phyloP scores from a whole-genome alignment of 768 basidiomycete genomes.

The Agaricus subrufescens region DNA sequence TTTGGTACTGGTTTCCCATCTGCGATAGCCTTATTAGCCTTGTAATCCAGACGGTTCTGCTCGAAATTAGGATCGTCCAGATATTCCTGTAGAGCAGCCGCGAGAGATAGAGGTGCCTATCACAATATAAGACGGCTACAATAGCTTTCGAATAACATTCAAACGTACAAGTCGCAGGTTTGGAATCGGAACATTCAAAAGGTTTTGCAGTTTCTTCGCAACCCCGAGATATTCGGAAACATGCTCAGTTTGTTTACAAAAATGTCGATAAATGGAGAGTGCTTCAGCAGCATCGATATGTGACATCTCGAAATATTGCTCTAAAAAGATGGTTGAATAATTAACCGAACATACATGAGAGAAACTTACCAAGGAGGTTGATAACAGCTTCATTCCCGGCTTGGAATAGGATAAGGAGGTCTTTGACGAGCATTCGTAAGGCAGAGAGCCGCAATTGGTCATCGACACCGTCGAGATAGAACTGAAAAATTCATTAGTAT shows the following conservation, averaged over 20 bases:
- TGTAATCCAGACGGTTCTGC: slow-evolving; percentile 91
- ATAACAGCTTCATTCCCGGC: slow-evolving; percentile 94
- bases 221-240: slow-evolving; percentile 92
- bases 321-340: slow-evolving; percentile 36
- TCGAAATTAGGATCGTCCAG: slow-evolving; percentile 96
- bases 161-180: slow-evolving; percentile 80
- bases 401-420: slow-evolving; percentile 91
- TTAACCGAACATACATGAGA: not conserved
- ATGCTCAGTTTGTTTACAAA: slow-evolving; percentile 88
- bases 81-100: slow-evolving; percentile 90
- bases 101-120: slow-evolving; percentile 93
- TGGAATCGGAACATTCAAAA: slow-evolving; percentile 91
- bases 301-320: slow-evolving; percentile 99
- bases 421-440: slow-evolving; percentile 91
- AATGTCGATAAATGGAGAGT: slow-evolving; percentile 84
- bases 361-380: slow-evolving; percentile 63
- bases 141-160: not conserved
- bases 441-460: slow-evolving; percentile 89
- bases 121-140: not conserved
- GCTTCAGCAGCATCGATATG: slow-evolving; percentile 86
- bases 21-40: slow-evolving; percentile 64
- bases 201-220: slow-evolving; percentile 88
- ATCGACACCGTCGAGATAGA: slow-evolving; percentile 90
- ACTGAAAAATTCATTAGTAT: slow-evolving; percentile 42
- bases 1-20: slow-evolving; percentile 28